Base-by-base conservation (phyloP, 108 stramenopile species). In the Fragilariopsis cylindrus region DNA sequence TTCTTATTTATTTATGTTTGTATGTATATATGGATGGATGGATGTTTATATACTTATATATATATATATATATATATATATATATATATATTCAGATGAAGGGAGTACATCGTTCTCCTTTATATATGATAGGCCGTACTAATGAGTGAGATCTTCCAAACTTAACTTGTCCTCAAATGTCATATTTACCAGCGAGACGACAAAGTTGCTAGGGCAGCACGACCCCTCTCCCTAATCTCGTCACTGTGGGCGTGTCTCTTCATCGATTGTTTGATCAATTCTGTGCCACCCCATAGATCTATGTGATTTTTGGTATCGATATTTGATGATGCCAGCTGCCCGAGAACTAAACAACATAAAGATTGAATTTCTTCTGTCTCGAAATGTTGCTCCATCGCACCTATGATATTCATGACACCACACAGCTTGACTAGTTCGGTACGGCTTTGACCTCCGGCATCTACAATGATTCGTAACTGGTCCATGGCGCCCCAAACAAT, bases 361-460 rank as follows among this genome's bases (percentile, higher is more conserved):
- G 15, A 45, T 44, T 63, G 62, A 43, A 40, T 40, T 12, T n/a
- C 43, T 63, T 63, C 62, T 41, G 0, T 13, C 43, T 45, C 62
- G 42, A 63, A 4, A 12, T 45, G 42, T 63, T 45, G 16, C 42
- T 41, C 62, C 62, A 63, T 63, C 3, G 62, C 16, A n/a, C 46
- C 43, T 11, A 63, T 63, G 62, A 63, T 63, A 13, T n/a, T 44
- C 62, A 63, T 63, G 43, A 63, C 43, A 41, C 62, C 62, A 15
- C 62, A 42, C 1, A 45, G 62, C 16, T 44, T 41, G 4, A 63
- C 21, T 44, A 63, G 0, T 11, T 63, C 43, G 8, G 62, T n/a
- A 41, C 62, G 62, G 43, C 62, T 45, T n/a, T 43, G 62, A n/a
- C 6, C 40, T 45, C 16, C 62, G n/a, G 8, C 46, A 4, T 42